Conservation (phyloP, 2,329 filamentous ascomycete species). For the Sclerotinia subarctica region DNA sequence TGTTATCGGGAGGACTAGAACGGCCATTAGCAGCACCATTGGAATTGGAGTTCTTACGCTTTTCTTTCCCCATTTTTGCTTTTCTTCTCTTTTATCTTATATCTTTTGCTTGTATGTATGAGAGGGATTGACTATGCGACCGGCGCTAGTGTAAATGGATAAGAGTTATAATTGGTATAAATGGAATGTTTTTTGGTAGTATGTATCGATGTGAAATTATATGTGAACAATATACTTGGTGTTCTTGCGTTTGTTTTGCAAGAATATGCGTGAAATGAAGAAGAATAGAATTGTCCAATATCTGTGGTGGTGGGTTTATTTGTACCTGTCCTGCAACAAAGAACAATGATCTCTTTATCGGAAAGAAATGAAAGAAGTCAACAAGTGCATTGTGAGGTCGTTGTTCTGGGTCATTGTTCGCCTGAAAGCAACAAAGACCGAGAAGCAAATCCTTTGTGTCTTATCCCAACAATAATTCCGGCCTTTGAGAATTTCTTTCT, state of each 20-base stretch:
- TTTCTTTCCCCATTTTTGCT: neutral
- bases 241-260: neutral
- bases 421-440: neutral
- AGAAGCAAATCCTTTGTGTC: neutral
- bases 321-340: conserved; percentile 1
- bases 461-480: no score
- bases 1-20: neutral
- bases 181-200: neutral
- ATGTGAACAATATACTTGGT: neutral
- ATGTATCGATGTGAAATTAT: neutral
- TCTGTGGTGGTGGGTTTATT: neutral
- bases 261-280: neutral
- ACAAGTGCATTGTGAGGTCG: neutral
- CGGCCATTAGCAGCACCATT: neutral
- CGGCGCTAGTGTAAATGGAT: neutral
- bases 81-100: neutral
- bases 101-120: neutral
- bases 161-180: neutral
- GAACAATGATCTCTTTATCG: neutral
- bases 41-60: neutral
- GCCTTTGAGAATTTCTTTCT: neutral
- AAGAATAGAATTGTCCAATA: conserved; percentile 6
- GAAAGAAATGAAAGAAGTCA: neutral
- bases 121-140: neutral
- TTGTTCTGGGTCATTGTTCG: neutral